Conservation (phyloP, 208 protist genomes). For the Herpetomonas samuelpessoai region DNA sequence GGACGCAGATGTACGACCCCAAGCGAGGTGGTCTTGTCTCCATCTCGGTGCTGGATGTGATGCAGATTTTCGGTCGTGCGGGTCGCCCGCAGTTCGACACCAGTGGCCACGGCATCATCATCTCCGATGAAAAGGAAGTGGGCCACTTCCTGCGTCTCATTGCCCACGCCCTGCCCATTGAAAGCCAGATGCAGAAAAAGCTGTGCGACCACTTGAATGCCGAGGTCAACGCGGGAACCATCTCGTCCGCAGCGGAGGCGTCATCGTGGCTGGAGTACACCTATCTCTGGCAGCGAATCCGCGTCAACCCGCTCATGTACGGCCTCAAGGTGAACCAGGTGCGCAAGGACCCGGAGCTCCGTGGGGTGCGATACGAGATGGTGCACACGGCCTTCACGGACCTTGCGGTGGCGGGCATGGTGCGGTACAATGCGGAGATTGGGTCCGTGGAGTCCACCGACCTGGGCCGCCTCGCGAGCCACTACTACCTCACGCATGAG, state of each 20-base stretch:
- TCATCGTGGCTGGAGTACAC: slow-evolving; percentile 97
- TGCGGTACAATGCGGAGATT: slow-evolving; percentile 97
- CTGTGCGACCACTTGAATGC: slow-evolving; percentile 99
- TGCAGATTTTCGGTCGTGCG: slow-evolving; percentile 99
- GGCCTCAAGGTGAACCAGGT: slow-evolving; percentile 92
- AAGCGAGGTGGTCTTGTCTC: slow-evolving; percentile 95
- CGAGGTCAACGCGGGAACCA: slow-evolving; percentile 97
- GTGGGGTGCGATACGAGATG: slow-evolving; percentile 91
- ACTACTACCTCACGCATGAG: slow-evolving; percentile 98
- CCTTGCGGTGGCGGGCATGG: slow-evolving; percentile 93
- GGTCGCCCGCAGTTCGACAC: slow-evolving; percentile 99
- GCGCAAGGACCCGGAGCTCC: slow-evolving; percentile 90
- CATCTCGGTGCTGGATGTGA: slow-evolving; percentile 98
- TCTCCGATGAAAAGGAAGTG: slow-evolving; percentile 97
- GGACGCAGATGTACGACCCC: slow-evolving; percentile 94
- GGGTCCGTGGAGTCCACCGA: slow-evolving; percentile 95
- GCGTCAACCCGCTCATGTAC: slow-evolving; percentile 96
- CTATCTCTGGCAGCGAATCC: slow-evolving; percentile 97
- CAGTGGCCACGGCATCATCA: slow-evolving; percentile 97
- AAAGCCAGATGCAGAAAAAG: slow-evolving; percentile 91
- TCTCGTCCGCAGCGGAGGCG: slow-evolving; percentile 95
- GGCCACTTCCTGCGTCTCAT: slow-evolving; percentile 95
- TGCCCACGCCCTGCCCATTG: slow-evolving; percentile 95
- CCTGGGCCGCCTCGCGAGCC: slow-evolving; percentile 95
- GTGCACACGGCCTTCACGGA: slow-evolving; percentile 93